Conservation (phyloP, 352 stramenopile genomes). For the Globisporangium emineosum region DNA sequence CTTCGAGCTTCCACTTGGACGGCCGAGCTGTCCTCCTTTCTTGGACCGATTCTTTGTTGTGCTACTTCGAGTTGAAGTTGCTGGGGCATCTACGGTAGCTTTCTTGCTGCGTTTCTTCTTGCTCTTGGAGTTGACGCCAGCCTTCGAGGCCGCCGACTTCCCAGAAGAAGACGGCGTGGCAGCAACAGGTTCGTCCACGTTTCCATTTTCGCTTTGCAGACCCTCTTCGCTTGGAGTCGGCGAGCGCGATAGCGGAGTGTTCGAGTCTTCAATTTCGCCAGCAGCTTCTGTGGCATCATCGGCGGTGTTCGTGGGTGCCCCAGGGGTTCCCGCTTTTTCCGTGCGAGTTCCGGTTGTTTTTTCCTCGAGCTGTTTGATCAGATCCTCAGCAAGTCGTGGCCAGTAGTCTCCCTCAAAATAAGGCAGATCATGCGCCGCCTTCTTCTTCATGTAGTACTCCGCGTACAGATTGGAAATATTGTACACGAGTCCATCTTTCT, state of each 20-base stretch:
- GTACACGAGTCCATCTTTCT: slow-evolving; percentile 75
- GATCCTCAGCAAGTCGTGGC: slow-evolving; percentile 96
- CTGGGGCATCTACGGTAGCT: slow-evolving; percentile 48
- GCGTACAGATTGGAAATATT: slow-evolving; percentile 86
- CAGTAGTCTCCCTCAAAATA: slow-evolving; percentile 99
- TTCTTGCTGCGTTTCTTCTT: slow-evolving; percentile 85
- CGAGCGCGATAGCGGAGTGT: slow-evolving; percentile 46
- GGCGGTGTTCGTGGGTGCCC: slow-evolving; percentile 1
- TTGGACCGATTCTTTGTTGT: slow-evolving; percentile 71
- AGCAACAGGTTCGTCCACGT: slow-evolving; percentile 5
- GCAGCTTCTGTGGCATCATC: slow-evolving; percentile 20
- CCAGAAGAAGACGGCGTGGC: slow-evolving; percentile 17
- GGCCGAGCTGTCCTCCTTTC: slow-evolving; percentile 42
- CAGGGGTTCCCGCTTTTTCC: slow-evolving; percentile 20
- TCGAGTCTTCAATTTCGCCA: slow-evolving; percentile 24
- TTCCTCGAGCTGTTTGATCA: slow-evolving; percentile 98
- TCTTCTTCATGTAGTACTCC: slow-evolving; percentile 88
- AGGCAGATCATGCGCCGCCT: slow-evolving; percentile 87
- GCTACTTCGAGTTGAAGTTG: slow-evolving; percentile 50
- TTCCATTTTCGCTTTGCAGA: slow-evolving; percentile 27
- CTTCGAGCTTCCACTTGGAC: slow-evolving; percentile 53
- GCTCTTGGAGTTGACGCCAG: slow-evolving; percentile 34
- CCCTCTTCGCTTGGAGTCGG: slow-evolving; percentile 44
- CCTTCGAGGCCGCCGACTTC: slow-evolving; percentile 24
- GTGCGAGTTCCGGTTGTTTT: slow-evolving; percentile 56